These are phyloP conservation scores for Bretziella fagacearum DNA, from an alignment of 2,329 filamentous ascomycete species.

Conservation along the genomic window DNA sequence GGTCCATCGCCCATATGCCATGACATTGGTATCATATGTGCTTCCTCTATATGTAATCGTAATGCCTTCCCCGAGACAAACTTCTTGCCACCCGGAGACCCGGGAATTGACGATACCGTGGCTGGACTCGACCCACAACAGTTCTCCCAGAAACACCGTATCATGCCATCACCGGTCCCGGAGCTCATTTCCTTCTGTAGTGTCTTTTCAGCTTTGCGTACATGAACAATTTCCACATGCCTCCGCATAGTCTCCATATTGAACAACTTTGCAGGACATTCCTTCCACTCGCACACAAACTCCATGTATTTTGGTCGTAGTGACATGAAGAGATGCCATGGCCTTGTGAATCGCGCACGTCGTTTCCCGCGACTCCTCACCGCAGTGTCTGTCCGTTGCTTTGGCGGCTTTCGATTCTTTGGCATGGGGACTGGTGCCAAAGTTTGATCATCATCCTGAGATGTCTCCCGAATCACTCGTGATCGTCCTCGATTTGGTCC, in stretches of 20 bases:
- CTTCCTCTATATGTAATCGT: conserved; percentile 33
- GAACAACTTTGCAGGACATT: conserved; percentile 42
- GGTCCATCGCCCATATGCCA: conserved; percentile 47
- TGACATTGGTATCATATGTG: conserved; percentile 34
- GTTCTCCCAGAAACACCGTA: conserved; percentile 21
- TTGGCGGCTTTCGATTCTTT: not conserved
- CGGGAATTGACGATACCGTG: not conserved
- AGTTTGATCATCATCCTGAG: not conserved
- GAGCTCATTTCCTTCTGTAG: not conserved
- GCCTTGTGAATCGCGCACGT: not conserved
- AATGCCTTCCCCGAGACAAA: conserved; percentile 22
- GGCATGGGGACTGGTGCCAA: not conserved
- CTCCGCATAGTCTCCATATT: conserved; percentile 41
- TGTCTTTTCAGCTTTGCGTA: conserved; percentile 12
- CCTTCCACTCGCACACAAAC: conserved; percentile 43
- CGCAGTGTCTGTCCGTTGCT: not conserved
- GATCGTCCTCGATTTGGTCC: not conserved
- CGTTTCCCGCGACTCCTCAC: not conserved
- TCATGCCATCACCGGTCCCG: not conserved
- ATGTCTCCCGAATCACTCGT: not conserved
- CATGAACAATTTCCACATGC: conserved; percentile 37
- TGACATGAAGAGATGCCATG: conserved; percentile 23
- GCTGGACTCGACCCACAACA: conserved; percentile 16
- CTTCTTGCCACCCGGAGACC: not conserved
- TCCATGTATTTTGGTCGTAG: conserved; percentile 29